These are phyloP conservation scores for Diplogelasinospora grovesii DNA, from an alignment of 495 filamentous ascomycete genomes.

Conservation along the genomic window DNA sequence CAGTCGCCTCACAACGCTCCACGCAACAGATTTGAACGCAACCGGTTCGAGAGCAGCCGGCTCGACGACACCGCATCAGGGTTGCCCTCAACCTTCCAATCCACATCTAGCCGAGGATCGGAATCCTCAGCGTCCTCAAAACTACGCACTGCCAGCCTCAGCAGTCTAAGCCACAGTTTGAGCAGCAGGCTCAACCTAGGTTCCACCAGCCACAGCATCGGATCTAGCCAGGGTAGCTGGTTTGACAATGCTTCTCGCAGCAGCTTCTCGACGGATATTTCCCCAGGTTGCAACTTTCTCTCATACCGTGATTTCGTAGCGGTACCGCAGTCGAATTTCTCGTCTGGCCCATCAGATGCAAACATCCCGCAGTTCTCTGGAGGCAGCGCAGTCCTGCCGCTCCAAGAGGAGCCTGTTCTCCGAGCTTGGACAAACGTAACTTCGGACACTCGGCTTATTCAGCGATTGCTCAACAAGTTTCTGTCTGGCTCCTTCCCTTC, in stretches of 20 bases:
- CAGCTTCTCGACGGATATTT: conserved; percentile 3
- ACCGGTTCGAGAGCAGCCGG: background rate
- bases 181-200: too few relatives aligned
- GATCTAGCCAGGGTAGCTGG: too few relatives aligned
- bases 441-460: conserved; percentile 14
- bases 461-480: conserved; percentile 14
- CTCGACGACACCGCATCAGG: background rate
- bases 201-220: too few relatives aligned
- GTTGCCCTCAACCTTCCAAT: background rate
- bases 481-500: conserved; percentile 14
- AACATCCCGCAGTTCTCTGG: background rate
- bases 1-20: background rate
- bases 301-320: background rate
- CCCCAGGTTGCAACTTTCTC: conserved; percentile 2
- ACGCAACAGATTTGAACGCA: too few relatives aligned
- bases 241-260: conserved; percentile 3
- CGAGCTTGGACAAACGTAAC: conserved; percentile 20
- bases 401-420: conserved; percentile 1
- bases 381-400: background rate
- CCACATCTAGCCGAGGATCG: background rate
- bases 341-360: background rate
- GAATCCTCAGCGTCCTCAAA: conserved; percentile 3
- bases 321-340: background rate
- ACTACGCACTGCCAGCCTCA: conserved; percentile 4
- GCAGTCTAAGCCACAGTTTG: conserved; percentile 5